Base-by-base conservation (phyloP, 2,329 filamentous ascomycete genomes). In the Ceratocystis variospora region DNA sequence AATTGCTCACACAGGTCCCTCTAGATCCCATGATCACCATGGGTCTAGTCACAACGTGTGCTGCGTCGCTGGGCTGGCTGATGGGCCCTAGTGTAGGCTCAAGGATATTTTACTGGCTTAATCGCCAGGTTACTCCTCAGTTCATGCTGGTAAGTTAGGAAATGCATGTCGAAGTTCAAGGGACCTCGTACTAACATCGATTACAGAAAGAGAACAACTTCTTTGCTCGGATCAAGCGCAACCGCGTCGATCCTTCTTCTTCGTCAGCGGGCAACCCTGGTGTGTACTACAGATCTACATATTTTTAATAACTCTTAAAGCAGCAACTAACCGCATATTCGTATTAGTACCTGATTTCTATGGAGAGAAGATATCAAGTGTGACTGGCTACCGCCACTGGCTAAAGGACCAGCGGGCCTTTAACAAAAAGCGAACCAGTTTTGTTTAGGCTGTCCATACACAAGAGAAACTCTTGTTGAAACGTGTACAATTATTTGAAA, bases 401-500 rank as follows among this genome's bases (percentile, higher is more conserved):
- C 78, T 99, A 73, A 97, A 96, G 81, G 94, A 99, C 74, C 94
- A 97, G 80, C 83, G 93, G 69, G 93, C 92, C 8, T 99, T 96
- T 79, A 96, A 96, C 79, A 91, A 91, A 80, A 96, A 95, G 84
- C 86, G 85, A 75, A 84, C 79, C 70, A 83, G 78, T 72, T 85
- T 86, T 75, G 76, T 86, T 69, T 87, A 75, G 62, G 28, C 19
- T 25, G 1, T 37, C 12, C 62, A 61, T 31, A 25, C 25, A 15
- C 48, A 53, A 17, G 19, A 22, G 1, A 53, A 25, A 28, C 5
- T 28, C 3, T 15, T 53, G 22, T 28, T 53, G 25, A 53, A 25
- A 10, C 15, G 15, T 17, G 5, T 53, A 12, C 10, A 53, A 25
- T 53, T 28, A 25, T 19, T 28, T 28, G 22, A 53, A 41, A 41